Conservation (phyloP, 208 protist species). For the Trypanosoma boissoni region DNA sequence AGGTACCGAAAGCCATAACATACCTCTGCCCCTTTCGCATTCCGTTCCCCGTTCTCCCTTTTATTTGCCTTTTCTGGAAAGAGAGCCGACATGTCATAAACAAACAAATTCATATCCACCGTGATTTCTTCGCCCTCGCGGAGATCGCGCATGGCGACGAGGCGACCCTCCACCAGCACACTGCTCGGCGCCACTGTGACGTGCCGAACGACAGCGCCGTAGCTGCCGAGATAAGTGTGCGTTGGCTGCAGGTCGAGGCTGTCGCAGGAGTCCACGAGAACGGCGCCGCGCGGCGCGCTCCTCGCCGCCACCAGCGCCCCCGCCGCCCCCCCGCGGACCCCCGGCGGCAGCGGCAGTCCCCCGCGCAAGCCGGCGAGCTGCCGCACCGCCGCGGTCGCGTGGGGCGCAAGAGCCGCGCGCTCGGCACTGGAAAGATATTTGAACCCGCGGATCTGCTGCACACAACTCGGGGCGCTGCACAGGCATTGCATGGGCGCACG, state of each 20-base stretch:
- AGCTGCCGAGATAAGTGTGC: constrained; percentile 50
- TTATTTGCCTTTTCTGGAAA: constrained; percentile 40
- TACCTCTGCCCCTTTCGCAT: constrained; percentile 34
- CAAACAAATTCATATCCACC: constrained; percentile 86
- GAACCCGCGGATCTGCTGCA: constrained; percentile 72
- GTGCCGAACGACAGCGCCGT: constrained; percentile 57
- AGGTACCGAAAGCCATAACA: constrained; percentile 75
- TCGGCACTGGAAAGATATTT: constrained; percentile 65
- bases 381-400: constrained; percentile 59
- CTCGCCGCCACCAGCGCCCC: constrained; percentile 33
- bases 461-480: constrained; percentile 53
- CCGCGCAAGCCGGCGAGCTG: constrained; percentile 36
- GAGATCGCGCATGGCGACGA: constrained; percentile 48
- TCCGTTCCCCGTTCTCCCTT: too few species aligned
- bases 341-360: constrained; percentile 43
- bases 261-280: constrained; percentile 66
- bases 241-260: constrained; percentile 69
- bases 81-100: constrained; percentile 77
- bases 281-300: constrained; percentile 32
- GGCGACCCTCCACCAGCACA: constrained; percentile 72
- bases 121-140: constrained; percentile 37
- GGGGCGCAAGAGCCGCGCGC: constrained; percentile 32
- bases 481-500: constrained; percentile 65
- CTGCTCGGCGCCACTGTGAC: constrained; percentile 43
- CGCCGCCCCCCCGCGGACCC: constrained; percentile 25